Base-by-base conservation (phyloP, 2,329 filamentous ascomycete genomes). In the Chrysoporthe austroafricana region DNA sequence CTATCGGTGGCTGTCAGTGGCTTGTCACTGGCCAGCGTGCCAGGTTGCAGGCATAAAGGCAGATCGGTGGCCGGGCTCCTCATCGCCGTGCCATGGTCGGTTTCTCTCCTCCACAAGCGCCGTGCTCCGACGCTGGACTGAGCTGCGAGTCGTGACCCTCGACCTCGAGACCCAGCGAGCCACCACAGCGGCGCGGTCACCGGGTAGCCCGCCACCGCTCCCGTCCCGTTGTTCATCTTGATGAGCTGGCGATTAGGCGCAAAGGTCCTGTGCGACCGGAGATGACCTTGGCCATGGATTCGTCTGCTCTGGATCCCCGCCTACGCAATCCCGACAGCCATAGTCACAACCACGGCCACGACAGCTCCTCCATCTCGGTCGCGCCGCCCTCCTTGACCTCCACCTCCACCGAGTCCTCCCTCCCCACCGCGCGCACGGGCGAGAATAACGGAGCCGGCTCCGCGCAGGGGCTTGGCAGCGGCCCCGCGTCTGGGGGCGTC, bases 301-400 rank as follows among this genome's bases (percentile, higher is more conserved):
- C 69, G 42, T 67, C 69, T 39, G 66, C 63, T 4, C 21, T 70
- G 43, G 69, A 70, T 66, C 69, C 69, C 63, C 66, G 69, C 61
- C 69, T 70, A 50, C 69, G 66, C 61, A 65, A 60, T 43, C 42
- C 68, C 26, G 62, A 66, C 62, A 16, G 9, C 50, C 52, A 13
- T 16, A 44, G 32, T 26, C 21, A n/a, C 39, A 43, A 46, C 21
- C 42, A 61, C 39, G 8, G 2, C 61, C 18, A 13, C 32, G 32
- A 2, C 32, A 36, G 16, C 32, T 21, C 66, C 3, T 62, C 66
- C 34, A 69, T 69, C 36, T 66, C 66, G 18, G 68, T 64, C 21
- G 61, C 57, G 4, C 44, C 60, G 21, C 16, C 56, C 36, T 58
- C 61, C 32, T 63, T 64, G 4, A 59, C 52, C 39, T 52, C 61